These are phyloP conservation scores for Didymella lethalis DNA, from an alignment of 2,329 filamentous ascomycete species.

Conservation along the genomic window DNA sequence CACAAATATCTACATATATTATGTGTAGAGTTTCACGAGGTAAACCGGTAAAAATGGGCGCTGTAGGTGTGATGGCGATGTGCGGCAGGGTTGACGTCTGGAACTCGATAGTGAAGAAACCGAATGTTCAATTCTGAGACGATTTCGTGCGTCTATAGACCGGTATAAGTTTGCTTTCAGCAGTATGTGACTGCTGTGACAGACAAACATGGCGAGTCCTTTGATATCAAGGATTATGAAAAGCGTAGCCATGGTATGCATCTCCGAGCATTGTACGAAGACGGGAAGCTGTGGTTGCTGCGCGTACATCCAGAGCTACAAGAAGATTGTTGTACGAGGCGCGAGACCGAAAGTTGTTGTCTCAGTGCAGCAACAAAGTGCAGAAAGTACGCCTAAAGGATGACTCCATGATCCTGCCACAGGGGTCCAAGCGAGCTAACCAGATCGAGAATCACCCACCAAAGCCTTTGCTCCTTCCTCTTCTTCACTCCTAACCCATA, in stretches of 20 bases:
- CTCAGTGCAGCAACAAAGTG: not conserved
- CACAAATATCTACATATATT: no score
- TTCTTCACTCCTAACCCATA: not conserved
- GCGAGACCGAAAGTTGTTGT: not conserved
- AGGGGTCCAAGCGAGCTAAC: not conserved
- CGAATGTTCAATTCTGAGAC: no score
- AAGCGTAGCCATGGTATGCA: not conserved
- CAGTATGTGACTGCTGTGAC: not conserved
- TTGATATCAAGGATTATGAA: not conserved
- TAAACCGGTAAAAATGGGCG: no score
- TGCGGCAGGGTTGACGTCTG: no score
- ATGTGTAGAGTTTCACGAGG: no score
- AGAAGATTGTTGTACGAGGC: conserved; percentile 5
- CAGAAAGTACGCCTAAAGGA: not conserved
- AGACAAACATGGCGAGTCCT: not conserved
- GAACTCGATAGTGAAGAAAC: no score
- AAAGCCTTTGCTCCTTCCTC: not conserved
- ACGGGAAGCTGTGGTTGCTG: not conserved
- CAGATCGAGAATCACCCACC: not conserved
- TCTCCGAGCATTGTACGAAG: not conserved
- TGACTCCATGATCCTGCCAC: not conserved
- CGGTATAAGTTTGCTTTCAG: not conserved
- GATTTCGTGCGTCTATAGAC: not conserved
- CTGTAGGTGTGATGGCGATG: no score
- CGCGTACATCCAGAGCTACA: not conserved